A percentile compares a stretch with the other conserved stretches of the same genome.
Evolutionary conservation across 2,329 filamentous ascomycete genomes (phyloP).

Genomic region (Coleophoma crateriformis): DNA sequence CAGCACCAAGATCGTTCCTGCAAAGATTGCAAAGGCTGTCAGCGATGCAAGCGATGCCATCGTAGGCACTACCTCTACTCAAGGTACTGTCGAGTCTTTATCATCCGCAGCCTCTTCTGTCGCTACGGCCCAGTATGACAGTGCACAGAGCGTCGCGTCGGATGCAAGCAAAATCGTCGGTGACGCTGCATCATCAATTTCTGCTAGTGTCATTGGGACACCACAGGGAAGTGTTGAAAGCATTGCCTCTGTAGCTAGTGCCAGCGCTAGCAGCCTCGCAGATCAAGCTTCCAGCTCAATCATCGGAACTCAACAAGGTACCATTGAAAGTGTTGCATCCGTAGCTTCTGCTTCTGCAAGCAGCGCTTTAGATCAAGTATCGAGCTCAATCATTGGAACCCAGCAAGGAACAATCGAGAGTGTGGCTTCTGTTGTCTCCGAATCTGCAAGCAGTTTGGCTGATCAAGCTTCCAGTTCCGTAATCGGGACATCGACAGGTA

Average conservation of each 20-base stretch:
- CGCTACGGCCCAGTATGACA: slow-evolving; percentile 9
- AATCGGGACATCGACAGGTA: slow-evolving; percentile 1
- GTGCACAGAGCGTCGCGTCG: slow-evolving; percentile 14
- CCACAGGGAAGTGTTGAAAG: slow-evolving; percentile 26
- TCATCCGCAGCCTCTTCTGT: slow-evolving; percentile 25
- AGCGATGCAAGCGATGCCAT: slow-evolving; percentile 21
- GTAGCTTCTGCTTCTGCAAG: slow-evolving; percentile 14
- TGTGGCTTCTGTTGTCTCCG: slow-evolving; percentile 16
- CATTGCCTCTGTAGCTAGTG: slow-evolving; percentile 25
- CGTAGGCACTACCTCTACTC: slow-evolving; percentile 12
- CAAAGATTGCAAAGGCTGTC: slow-evolving; percentile 24
- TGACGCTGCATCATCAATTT: slow-evolving; percentile 13
- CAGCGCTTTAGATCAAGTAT: slow-evolving; percentile 17
- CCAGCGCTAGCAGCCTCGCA: slow-evolving; percentile 17
- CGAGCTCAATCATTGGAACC: slow-evolving; percentile 16
- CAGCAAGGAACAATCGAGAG: slow-evolving; percentile 19
- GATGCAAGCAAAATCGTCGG: slow-evolving; percentile 15
- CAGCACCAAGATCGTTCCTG: slow-evolving; percentile 57
- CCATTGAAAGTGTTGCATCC: slow-evolving; percentile 18
- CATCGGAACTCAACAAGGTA: slow-evolving; percentile 19
- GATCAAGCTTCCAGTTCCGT: slow-evolving; percentile 14
- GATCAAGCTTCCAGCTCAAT: slow-evolving; percentile 22
- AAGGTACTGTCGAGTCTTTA: slow-evolving; percentile 23
- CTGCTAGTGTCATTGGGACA: slow-evolving; percentile 14
- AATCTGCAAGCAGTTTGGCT: slow-evolving; percentile 6